Conservation (phyloP, 441 rosid genomes). For the Erodium moschatum region DNA sequence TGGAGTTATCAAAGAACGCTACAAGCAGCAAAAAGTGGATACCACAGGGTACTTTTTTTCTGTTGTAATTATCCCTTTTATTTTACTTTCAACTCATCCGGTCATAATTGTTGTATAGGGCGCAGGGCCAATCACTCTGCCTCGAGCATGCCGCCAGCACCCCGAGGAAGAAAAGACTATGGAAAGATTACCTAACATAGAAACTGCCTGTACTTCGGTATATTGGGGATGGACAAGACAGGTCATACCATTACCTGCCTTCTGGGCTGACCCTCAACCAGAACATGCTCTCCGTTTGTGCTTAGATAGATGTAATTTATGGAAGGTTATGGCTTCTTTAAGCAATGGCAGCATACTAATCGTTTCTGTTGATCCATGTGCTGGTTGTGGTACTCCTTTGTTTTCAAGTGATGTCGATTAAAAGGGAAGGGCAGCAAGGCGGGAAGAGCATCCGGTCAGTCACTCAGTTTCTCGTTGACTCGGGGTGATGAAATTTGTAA, state of each 20-base stretch:
- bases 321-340: slow-evolving; percentile 25
- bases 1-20: too few relatives aligned
- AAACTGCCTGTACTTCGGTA: slow-evolving; percentile 22
- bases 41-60: too few relatives aligned
- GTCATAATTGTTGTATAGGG: slow-evolving; percentile 44
- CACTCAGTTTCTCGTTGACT: not conserved
- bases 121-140: slow-evolving; percentile 67
- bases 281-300: slow-evolving; percentile 51
- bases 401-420: not conserved
- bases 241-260: slow-evolving; percentile 24
- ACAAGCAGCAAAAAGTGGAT: too few relatives aligned
- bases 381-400: not conserved
- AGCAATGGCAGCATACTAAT: slow-evolving; percentile 11
- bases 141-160: slow-evolving; percentile 62
- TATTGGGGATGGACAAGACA: slow-evolving; percentile 41
- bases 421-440: slow-evolving; percentile 18
- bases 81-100: slow-evolving; percentile 15
- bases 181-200: slow-evolving; percentile 65
- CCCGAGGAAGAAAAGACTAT: slow-evolving; percentile 83
- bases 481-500: not conserved
- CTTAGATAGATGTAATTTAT: slow-evolving; percentile 40
- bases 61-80: not conserved
- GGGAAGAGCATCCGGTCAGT: slow-evolving; percentile 3
- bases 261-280: slow-evolving; percentile 38
- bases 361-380: not conserved